Conservation (phyloP, 2,329 filamentous ascomycete species). For the Sporothrix inflata region DNA sequence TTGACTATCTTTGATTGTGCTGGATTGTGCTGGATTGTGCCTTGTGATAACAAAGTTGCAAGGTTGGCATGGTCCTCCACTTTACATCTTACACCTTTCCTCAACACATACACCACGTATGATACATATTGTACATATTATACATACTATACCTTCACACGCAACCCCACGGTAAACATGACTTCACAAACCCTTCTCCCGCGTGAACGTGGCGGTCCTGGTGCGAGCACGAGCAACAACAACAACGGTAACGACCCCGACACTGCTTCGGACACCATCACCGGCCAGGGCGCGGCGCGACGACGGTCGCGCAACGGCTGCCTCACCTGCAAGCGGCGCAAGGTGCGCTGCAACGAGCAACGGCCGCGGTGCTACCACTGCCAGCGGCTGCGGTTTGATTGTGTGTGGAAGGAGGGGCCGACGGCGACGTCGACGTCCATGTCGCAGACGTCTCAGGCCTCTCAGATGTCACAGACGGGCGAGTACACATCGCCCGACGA, state of each 20-base stretch:
- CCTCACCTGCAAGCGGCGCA: conserved; percentile 10
- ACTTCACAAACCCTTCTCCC: neutral
- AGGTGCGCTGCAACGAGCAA: conserved; percentile 19
- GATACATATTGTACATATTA: too few relatives aligned
- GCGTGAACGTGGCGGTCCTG: conserved; percentile 3
- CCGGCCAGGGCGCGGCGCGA: neutral
- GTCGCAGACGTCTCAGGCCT: neutral
- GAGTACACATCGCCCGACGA: neutral
- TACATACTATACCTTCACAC: neutral
- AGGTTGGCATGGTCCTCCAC: too few relatives aligned
- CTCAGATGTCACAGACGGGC: neutral
- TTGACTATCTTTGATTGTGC: too few relatives aligned
- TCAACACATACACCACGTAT: too few relatives aligned
- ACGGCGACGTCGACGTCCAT: neutral
- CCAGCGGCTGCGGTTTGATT: neutral
- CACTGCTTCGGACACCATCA: neutral
- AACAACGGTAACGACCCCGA: neutral
- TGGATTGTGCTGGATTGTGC: too few relatives aligned
- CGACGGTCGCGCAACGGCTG: conserved; percentile 19
- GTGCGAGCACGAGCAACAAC: neutral
- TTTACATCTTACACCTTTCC: too few relatives aligned
- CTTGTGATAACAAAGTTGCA: too few relatives aligned
- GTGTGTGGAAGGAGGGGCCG: conserved; percentile 14
- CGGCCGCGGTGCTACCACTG: neutral
- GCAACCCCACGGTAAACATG: neutral